These are phyloP conservation scores for Colletotrichum zoysiae DNA, from an alignment of 2,329 filamentous ascomycete genomes.

Conservation along the genomic window DNA sequence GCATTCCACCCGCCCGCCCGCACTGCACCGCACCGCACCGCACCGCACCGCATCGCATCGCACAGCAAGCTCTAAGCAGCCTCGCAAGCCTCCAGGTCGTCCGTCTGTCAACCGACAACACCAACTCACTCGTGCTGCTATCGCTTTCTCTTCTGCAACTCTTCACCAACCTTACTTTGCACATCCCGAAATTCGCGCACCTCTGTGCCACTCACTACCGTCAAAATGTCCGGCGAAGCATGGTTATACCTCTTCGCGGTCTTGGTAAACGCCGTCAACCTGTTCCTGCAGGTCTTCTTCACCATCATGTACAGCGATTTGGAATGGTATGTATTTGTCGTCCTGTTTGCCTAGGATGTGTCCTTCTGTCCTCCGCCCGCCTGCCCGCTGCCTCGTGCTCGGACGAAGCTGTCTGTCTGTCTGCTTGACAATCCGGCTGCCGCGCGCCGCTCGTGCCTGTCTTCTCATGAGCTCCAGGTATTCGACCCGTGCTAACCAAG, in stretches of 20 bases:
- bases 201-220: constrained; percentile 39
- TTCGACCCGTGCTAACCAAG: constrained; percentile 47
- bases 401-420: constrained; percentile 12
- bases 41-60: constrained; percentile 12
- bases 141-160: neutral
- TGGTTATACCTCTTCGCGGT: constrained; percentile 98
- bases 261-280: constrained; percentile 99
- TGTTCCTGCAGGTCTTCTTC: constrained; percentile 99
- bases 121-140: constrained; percentile 13
- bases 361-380: neutral
- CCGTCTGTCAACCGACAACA: constrained; percentile 23
- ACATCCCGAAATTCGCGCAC: constrained; percentile 25
- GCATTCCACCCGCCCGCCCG: constrained; percentile 32
- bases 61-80: constrained; percentile 20
- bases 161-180: constrained; percentile 17
- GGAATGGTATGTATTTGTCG: constrained; percentile 83
- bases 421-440: constrained; percentile 2
- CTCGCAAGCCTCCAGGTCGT: constrained; percentile 5
- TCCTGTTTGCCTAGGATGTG: neutral
- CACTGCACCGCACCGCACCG: constrained; percentile 23
- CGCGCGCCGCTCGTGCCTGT: constrained; percentile 14
- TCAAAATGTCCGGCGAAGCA: constrained; percentile 92
- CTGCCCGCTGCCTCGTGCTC: constrained; percentile 1
- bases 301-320: constrained; percentile 99
- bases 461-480: constrained; percentile 22